Percentiles rank a stretch among this genome's conserved stretches.
phyloP scores from a whole-genome alignment of 2,329 filamentous ascomycete species.

The Lachnellula hyalina region DNA sequence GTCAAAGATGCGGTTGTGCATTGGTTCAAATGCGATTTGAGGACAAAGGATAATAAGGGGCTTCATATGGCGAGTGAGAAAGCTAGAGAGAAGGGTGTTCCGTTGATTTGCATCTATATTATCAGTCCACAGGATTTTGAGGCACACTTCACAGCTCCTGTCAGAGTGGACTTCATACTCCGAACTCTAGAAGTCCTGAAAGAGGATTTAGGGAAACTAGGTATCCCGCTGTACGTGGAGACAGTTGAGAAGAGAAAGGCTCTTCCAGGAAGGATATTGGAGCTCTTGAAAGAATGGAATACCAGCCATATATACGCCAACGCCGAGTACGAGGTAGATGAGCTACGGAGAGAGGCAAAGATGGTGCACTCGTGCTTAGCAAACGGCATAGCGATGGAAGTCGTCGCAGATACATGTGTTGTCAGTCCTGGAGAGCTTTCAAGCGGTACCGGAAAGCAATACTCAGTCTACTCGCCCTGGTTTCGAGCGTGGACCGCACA shows the following conservation, averaged over 20 bases:
- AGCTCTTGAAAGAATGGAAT: slow-evolving; percentile 65
- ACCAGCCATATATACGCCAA: slow-evolving; percentile 75
- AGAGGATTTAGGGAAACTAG: slow-evolving; percentile 59
- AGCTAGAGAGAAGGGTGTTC: slow-evolving; percentile 62
- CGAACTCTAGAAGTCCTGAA: slow-evolving; percentile 62
- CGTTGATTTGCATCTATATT: slow-evolving; percentile 72
- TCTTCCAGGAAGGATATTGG: slow-evolving; percentile 56
- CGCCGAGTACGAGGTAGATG: slow-evolving; percentile 88
- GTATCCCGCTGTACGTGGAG: slow-evolving; percentile 75
- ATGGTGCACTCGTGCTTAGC: slow-evolving; percentile 57
- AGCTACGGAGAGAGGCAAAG: slow-evolving; percentile 69
- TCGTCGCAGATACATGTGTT: slow-evolving; percentile 75
- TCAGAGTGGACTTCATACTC: slow-evolving; percentile 76
- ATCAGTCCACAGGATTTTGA: slow-evolving; percentile 79
- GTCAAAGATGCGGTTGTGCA: slow-evolving; percentile 66
- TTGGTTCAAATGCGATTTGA: slow-evolving; percentile 85
- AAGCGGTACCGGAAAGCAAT: slow-evolving; percentile 69
- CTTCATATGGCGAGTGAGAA: slow-evolving; percentile 61
- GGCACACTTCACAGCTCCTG: slow-evolving; percentile 69
- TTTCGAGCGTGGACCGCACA: slow-evolving; percentile 70
- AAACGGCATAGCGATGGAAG: slow-evolving; percentile 62
- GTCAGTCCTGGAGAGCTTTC: slow-evolving; percentile 66
- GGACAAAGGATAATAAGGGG: slow-evolving; percentile 67
- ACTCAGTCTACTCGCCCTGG: slow-evolving; percentile 82
- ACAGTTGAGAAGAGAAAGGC: slow-evolving; percentile 60